Percentiles rank a stretch among this genome's conserved stretches.
phyloP scores from a whole-genome alignment of 495 filamentous ascomycete genomes.

The Sabuloglossum arenarium region DNA sequence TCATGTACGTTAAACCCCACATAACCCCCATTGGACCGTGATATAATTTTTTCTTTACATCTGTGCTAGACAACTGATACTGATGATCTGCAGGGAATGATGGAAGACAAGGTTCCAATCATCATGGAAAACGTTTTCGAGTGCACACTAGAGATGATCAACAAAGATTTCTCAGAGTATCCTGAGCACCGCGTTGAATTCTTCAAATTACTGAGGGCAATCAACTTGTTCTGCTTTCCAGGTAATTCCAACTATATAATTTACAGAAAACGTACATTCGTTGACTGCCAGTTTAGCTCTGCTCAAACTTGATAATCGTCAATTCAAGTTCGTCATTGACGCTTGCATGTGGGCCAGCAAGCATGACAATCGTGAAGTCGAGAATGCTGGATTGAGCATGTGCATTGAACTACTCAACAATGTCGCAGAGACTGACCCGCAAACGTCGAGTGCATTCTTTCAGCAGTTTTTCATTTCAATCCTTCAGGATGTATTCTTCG shows the following conservation, averaged over 20 bases:
- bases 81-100: conserved; percentile 36
- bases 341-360: conserved; percentile 99
- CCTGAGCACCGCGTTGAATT: conserved; percentile 97
- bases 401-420: conserved; percentile 96
- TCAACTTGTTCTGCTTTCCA: conserved; percentile 92
- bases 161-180: conserved; percentile 99
- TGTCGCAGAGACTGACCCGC: conserved; percentile 73
- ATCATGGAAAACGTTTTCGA: conserved; percentile 99
- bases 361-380: conserved; percentile 95
- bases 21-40: conserved; percentile 22
- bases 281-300: conserved; percentile 31
- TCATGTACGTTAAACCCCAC: conserved; percentile 48
- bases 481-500: conserved; percentile 95
- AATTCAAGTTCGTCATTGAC: conserved; percentile 99
- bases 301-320: conserved; percentile 75
- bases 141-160: conserved; percentile 98
- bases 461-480: conserved; percentile 89
- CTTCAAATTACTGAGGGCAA: conserved; percentile 85
- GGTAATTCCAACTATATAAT: conserved; percentile 13
- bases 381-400: conserved; percentile 96
- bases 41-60: conserved; percentile 4
- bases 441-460: conserved; percentile 87
- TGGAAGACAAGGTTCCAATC: conserved; percentile 92
- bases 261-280: not conserved
- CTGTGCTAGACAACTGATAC: conserved; percentile 6